phyloP scores from a whole-genome alignment of 257 asterid genomes.

The Solanum sparsipilum region DNA sequence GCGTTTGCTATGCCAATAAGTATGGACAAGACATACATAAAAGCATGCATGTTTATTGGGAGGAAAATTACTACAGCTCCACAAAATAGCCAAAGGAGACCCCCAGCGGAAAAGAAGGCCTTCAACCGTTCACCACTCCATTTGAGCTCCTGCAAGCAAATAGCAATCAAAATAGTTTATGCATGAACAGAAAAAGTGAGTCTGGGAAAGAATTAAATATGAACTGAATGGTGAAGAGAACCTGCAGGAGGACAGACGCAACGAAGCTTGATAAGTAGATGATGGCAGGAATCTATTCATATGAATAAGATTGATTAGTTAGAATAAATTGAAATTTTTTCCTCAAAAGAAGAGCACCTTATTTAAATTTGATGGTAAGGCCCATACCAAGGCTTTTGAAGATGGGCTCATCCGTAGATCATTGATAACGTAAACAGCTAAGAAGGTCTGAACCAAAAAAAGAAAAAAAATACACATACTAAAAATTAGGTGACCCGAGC shows the following conservation, averaged over 20 bases:
- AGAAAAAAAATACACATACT: neutral
- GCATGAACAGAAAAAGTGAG: neutral
- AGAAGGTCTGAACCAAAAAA: slow-evolving; percentile 42
- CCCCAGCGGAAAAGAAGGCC: slow-evolving; percentile 53
- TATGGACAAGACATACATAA: slow-evolving; percentile 48
- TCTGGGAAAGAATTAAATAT: neutral
- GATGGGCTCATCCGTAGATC: slow-evolving; percentile 74
- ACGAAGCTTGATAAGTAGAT: slow-evolving; percentile 73
- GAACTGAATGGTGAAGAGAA: neutral
- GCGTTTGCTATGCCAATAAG: slow-evolving; percentile 78
- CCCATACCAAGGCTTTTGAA: slow-evolving; percentile 64
- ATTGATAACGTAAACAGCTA: slow-evolving; percentile 75
- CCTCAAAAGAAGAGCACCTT: neutral
- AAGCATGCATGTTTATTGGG: slow-evolving; percentile 43
- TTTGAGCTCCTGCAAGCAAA: slow-evolving; percentile 42
- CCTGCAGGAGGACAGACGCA: slow-evolving; percentile 70
- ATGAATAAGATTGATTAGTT: neutral
- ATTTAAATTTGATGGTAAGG: neutral
- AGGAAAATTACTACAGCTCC: slow-evolving; percentile 49
- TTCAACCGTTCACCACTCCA: slow-evolving; percentile 59
- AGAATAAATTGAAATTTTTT: neutral
- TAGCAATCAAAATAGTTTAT: neutral
- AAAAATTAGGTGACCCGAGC: neutral
- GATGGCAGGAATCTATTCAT: slow-evolving; percentile 65
- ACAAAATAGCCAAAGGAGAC: slow-evolving; percentile 64